Evolutionary conservation across 441 rosid species (phyloP).

Genomic region (Theobroma grandiflorum): DNA sequence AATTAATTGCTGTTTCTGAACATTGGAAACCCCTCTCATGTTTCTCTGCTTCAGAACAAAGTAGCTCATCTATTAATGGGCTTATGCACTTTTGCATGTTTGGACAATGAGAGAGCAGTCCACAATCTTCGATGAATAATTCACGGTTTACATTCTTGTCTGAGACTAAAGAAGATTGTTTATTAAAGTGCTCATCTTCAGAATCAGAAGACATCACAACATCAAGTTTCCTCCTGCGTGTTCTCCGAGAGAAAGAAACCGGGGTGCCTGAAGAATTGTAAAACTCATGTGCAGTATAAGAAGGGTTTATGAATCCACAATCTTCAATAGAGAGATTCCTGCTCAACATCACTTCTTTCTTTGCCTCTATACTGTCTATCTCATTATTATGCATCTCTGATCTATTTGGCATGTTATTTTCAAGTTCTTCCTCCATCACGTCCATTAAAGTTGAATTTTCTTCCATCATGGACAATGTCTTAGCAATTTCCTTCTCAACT

Average conservation of each 20-base stretch:
- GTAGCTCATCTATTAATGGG: constrained; percentile 40
- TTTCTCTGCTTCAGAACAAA: constrained; percentile 39
- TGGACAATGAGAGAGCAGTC: constrained; percentile 37
- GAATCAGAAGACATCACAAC: constrained; percentile 85
- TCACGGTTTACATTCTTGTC: constrained; percentile 36
- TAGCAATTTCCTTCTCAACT: constrained; percentile 73
- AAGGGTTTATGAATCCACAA: constrained; percentile 50
- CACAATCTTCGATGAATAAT: constrained; percentile 37
- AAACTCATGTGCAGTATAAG: constrained; percentile 39
- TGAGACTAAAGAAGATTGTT: constrained; percentile 34
- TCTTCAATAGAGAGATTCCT: constrained; percentile 60
- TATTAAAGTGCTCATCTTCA: constrained; percentile 62
- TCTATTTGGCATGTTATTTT: constrained; percentile 40
- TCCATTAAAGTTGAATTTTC: constrained; percentile 45
- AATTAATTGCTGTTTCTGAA: constrained; percentile 44
- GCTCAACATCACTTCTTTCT: constrained; percentile 80
- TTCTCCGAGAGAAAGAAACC: constrained; percentile 47
- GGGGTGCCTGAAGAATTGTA: constrained; percentile 54
- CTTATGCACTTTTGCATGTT: constrained; percentile 39
- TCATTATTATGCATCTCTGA: constrained; percentile 44
- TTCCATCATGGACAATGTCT: constrained; percentile 53
- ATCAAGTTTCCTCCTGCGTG: constrained; percentile 55
- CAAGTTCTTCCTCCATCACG: constrained; percentile 51
- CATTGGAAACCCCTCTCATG: constrained; percentile 38
- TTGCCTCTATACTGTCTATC: constrained; percentile 59